Conservation (phyloP, 108 stramenopile genomes). For the Epithemia pelagica region DNA sequence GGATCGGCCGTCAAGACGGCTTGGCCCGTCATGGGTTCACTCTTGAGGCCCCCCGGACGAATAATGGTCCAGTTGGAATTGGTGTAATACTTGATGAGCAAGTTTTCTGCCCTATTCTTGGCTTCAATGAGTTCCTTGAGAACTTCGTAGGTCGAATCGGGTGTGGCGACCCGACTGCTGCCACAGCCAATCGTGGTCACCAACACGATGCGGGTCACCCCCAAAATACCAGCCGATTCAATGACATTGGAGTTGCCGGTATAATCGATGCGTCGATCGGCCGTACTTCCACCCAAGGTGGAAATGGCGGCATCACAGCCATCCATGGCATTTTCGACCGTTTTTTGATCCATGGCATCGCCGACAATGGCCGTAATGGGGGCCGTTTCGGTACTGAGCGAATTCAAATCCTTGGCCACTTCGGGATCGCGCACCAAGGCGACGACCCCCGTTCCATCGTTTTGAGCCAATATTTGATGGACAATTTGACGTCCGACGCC, state of each 20-base stretch:
- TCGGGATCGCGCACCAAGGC: conserved; percentile 85
- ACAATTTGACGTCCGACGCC: conserved; percentile 82
- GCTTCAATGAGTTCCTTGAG: conserved; percentile 64
- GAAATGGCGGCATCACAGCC: conserved; percentile 96
- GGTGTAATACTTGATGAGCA: conserved; percentile 89
- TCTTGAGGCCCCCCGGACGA: conserved; percentile 86
- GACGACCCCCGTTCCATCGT: conserved; percentile 65
- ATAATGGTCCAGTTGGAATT: conserved; percentile 95
- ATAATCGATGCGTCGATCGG: conserved; percentile 76
- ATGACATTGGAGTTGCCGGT: conserved; percentile 92
- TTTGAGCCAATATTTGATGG: conserved; percentile 52
- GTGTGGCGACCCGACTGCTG: conserved; percentile 72
- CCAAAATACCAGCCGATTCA: conserved; percentile 93
- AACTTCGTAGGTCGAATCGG: conserved; percentile 70
- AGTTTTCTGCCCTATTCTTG: conserved; percentile 70
- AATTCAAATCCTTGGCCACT: conserved; percentile 48
- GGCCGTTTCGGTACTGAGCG: conserved; percentile 39
- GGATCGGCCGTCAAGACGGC: conserved; percentile 87
- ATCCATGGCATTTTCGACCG: conserved; percentile 88
- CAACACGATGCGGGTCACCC: conserved; percentile 83
- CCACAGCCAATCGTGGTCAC: conserved; percentile 94
- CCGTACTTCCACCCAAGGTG: conserved; percentile 75
- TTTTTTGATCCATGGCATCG: conserved; percentile 90
- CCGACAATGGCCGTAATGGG: conserved; percentile 74
- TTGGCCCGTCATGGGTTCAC: conserved; percentile 66